Percentiles rank a stretch among this genome's conserved stretches.
These are phyloP conservation scores for Suillus americanus DNA, from an alignment of 768 basidiomycete genomes.

Conservation along the genomic window DNA sequence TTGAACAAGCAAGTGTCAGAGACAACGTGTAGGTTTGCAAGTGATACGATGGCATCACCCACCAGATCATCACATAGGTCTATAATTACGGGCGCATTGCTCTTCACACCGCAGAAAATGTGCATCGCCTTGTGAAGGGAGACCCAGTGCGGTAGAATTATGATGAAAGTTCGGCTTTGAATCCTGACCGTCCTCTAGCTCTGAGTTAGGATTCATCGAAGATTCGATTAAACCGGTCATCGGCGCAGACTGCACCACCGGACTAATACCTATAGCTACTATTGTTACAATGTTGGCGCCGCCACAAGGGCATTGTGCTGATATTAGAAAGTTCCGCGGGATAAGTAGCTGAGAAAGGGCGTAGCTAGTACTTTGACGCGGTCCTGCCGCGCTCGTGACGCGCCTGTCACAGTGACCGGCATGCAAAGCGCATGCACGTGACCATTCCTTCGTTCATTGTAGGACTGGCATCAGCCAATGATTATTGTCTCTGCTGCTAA, in stretches of 20 bases:
- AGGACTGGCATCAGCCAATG: no score
- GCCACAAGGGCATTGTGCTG: not conserved
- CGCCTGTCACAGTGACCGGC: no score
- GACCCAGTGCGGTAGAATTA: not conserved
- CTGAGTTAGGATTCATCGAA: not conserved
- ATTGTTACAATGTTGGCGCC: no score
- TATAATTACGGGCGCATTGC: not conserved
- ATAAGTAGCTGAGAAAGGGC: no score
- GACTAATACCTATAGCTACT: not conserved
- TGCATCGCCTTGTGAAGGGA: not conserved
- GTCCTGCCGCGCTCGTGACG: no score
- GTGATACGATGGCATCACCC: not conserved
- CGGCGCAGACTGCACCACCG: not conserved
- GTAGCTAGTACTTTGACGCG: no score
- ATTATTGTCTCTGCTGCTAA: no score
- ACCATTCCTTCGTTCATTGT: no score
- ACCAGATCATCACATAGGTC: not conserved
- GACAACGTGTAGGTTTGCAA: no score
- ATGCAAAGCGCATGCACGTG: no score
- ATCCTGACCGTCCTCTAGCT: not conserved
- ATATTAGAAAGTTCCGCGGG: not conserved
- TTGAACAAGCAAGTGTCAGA: not conserved
- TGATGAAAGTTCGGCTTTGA: not conserved
- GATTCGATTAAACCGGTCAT: not conserved
- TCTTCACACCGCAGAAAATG: not conserved